Evolutionary conservation across 1,139 yeast genomes (phyloP), one percentile per base, ranked within the genome.

Genomic region (Saccharomyces pastorianus): DNA sequence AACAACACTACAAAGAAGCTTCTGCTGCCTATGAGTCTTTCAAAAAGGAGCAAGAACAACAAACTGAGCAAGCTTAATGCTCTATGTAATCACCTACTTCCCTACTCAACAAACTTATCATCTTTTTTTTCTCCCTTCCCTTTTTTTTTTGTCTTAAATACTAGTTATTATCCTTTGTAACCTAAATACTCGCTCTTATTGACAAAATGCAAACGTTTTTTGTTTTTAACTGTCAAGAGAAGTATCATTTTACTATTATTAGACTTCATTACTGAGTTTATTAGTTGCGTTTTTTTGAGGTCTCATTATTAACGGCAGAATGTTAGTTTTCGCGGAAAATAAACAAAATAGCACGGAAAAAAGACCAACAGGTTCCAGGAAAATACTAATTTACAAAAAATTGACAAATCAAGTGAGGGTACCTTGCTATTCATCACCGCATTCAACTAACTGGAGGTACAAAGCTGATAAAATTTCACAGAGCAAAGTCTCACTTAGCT

Each of bases 1-100:
- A 85, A 78, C 83, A 84, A 73, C 96, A 91, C 75, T 90, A 93
- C 72, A 87, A 87, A 69, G 98, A 93, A 76, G 99, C 99, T 64
- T 82, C 87, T 68, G 82, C 86, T 74, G 98, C 98, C 66, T 90
- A 87, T 72, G 88, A 85, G 77, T 90, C 87, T 69, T 87, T 84
- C 80, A 85, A 84, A 78, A 67, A 71, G 60, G 69, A 67, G 57
- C 74, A 65, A 61, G 62, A 64, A 54, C 66, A 64, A 53, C 63
- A 58, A 55, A 52, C 55, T 46, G 58, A 58, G 53, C 53, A 54
- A 53, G 56, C 58, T 49, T 49, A 49, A 54, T 44, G 34, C 42
- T 41, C 14, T 23, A 41, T 49, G n/a, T 32, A 32, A 32, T 7
- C n/a, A 8, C 38, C 38, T 32, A n/a, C 38, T 32, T 32, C 14